These are phyloP conservation scores for Drosera spatulata DNA, from an alignment of 179 eudicot genomes.

Conservation along the genomic window DNA sequence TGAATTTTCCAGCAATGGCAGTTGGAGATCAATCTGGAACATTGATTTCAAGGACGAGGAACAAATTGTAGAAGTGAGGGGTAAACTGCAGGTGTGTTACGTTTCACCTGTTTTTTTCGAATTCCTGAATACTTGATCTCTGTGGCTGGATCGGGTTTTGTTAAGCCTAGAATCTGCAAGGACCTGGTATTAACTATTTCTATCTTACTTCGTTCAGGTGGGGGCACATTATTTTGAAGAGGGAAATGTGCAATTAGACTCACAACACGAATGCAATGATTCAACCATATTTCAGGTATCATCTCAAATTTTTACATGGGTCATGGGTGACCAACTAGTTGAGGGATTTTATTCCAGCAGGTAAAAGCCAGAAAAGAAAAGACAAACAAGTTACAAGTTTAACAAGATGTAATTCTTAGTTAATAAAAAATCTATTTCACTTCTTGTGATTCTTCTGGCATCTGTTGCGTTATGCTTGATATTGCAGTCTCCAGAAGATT, in stretches of 20 bases:
- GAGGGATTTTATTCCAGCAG: too few species aligned
- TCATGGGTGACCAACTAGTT: too few species aligned
- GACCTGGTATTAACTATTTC: not conserved
- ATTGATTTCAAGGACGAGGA: slow-evolving; percentile 74
- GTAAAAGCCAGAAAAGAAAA: not conserved
- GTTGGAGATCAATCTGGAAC: slow-evolving; percentile 94
- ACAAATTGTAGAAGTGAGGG: slow-evolving; percentile 71
- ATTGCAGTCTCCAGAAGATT: slow-evolving; percentile 80
- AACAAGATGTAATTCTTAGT: not conserved
- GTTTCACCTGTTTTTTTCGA: not conserved
- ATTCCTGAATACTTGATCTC: not conserved
- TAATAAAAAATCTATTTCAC: not conserved
- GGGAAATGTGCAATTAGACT: slow-evolving; percentile 97
- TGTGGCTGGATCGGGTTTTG: not conserved
- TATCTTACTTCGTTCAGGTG: slow-evolving; percentile 35
- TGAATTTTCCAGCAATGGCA: slow-evolving; percentile 64
- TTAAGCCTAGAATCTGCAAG: too few species aligned
- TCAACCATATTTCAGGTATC: slow-evolving; percentile 82
- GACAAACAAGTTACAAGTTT: too few species aligned
- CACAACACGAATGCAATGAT: slow-evolving; percentile 84
- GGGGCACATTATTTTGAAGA: slow-evolving; percentile 98
- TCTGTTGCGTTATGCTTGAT: not conserved
- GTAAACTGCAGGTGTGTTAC: slow-evolving; percentile 60
- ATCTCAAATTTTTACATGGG: too few species aligned
- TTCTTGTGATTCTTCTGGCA: not conserved